Evolutionary conservation across 2,329 filamentous ascomycete genomes (phyloP), one percentile per base, ranked within the genome.

Genomic region (Phaeoacremonium minimum): DNA sequence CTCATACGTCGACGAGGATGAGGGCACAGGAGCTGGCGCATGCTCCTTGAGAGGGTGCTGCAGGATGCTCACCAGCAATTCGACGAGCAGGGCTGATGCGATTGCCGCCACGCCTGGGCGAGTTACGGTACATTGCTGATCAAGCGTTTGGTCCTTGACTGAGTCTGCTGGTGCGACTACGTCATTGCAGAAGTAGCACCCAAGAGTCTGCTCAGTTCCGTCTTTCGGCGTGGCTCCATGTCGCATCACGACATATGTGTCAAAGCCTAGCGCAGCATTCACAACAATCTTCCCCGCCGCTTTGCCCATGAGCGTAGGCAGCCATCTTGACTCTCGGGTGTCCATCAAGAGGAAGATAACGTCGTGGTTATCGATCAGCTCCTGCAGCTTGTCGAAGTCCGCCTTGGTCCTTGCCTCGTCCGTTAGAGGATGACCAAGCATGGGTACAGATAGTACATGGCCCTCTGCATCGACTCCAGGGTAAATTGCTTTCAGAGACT

Each of bases 171-270:
- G 93, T 6, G 91, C 87, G 33, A 97, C 91, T 17, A 98, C 91
- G 57, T 98, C 93, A 52, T 95, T 97, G 65, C 93, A 98, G 62
- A 97, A 98, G 59, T 98, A 98, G 63, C 93, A 98, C 8, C 93
- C 93, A 17, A 97, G 71, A 17, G 87, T 80, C 35, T 79, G 68
- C 36, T 78, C 69, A n/a, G 65, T 71, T 9, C 75, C 69, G 34
- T 71, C 66, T 29, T 63, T 58, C 4, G 71, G 69, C 47, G 79
- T 75, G 6, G 87, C 71, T 2, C 93, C 93, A 59, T 98, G 93
- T 38, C 93, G 80, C 93, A 98, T 97, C 22, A 95, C 89, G 3
- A 98, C 89, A 51, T 87, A 98, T 0, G 89, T 93, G 61, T 98
- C 93, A 53, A 98, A 98, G 0, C 93, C 93, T 4, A 98, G 73